phyloP scores from a whole-genome alignment of 1,284 basidiomycete species.

The Malassezia sp. region DNA sequence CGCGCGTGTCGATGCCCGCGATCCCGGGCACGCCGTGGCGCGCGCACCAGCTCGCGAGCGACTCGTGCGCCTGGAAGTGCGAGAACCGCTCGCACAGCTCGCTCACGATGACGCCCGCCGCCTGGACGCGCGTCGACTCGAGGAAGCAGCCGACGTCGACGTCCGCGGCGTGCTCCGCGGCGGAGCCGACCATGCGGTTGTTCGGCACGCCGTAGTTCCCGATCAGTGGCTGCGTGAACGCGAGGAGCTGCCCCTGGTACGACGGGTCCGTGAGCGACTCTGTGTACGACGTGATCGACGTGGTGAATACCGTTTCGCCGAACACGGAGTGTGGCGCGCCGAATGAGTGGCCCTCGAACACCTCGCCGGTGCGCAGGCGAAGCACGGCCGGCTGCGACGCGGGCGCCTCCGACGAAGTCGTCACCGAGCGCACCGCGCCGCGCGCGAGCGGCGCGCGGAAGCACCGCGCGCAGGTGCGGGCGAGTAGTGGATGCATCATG shows the following conservation, averaged over 20 bases:
- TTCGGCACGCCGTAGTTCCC: constrained; percentile 94
- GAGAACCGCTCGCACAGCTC: constrained; percentile 91
- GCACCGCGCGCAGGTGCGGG: constrained; percentile 5
- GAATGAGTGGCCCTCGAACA: constrained; percentile 77
- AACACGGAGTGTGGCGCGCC: constrained; percentile 76
- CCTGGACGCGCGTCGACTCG: constrained; percentile 80
- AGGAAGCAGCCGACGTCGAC: constrained; percentile 53
- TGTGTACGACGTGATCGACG: constrained; percentile 96
- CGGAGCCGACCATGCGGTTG: constrained; percentile 51
- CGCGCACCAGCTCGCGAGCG: constrained; percentile 82
- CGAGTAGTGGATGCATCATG: too few species aligned
- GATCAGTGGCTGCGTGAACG: constrained; percentile 95
- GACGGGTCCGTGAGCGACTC: constrained; percentile 99
- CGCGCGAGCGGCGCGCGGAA: too few species aligned
- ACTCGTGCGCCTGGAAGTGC: constrained; percentile 87
- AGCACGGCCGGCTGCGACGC: constrained; percentile 61
- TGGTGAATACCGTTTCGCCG: constrained; percentile 97
- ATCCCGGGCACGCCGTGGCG: constrained; percentile 83
- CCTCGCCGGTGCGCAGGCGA: constrained; percentile 86
- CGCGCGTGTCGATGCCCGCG: constrained; percentile 92
- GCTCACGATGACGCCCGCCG: constrained; percentile 80
- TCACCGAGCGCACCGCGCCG: constrained; percentile 19
- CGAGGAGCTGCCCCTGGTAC: constrained; percentile 91
- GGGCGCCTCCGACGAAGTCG: constrained; percentile 36
- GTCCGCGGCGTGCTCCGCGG: constrained; percentile 52